A percentile compares a stretch with the other conserved stretches of the same genome.
phyloP scores from a whole-genome alignment of 2,329 filamentous ascomycete species.

The Lachnellula occidentalis region DNA sequence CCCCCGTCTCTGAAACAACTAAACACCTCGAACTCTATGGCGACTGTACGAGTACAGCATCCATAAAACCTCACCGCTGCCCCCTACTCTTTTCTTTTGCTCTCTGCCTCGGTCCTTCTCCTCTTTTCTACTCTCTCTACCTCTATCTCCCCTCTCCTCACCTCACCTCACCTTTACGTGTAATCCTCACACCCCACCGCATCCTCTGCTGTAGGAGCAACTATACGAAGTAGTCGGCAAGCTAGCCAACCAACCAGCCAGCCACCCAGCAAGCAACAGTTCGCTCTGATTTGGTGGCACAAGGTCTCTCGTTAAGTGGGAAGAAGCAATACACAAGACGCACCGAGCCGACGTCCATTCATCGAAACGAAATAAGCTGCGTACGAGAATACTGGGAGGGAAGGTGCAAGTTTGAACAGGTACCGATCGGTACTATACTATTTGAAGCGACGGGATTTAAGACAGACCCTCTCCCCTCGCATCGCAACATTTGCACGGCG shows the following conservation, averaged over 20 bases:
- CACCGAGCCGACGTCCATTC: constrained; percentile 15
- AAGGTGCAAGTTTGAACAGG: neutral
- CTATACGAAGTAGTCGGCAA: constrained; percentile 10
- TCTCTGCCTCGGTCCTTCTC: constrained; percentile 14
- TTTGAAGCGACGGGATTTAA: neutral
- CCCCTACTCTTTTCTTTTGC: constrained; percentile 2
- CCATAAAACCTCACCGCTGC: constrained; percentile 27
- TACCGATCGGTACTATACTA: constrained; percentile 2
- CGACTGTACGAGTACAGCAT: neutral
- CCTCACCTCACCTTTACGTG: constrained; percentile 3
- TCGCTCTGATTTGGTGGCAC: constrained; percentile 26
- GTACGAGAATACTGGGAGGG: constrained; percentile 8
- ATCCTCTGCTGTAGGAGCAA: constrained; percentile 12
- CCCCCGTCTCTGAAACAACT: constrained; percentile 22
- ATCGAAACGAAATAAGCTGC: constrained; percentile 8
- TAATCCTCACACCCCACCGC: neutral
- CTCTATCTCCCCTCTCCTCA: neutral
- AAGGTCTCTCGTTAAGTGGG: constrained; percentile 23
- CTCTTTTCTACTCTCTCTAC: constrained; percentile 26
- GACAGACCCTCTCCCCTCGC: neutral
- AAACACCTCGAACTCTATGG: constrained; percentile 3
- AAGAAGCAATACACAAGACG: constrained; percentile 23
- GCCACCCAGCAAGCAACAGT: constrained; percentile 19
- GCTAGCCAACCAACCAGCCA: constrained; percentile 12
- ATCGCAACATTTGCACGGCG: constrained; percentile 1